A percentile compares a stretch with the other conserved stretches of the same genome.
These are phyloP conservation scores for Kluyveromyces wickerhamii DNA, from an alignment of 805 yeast genomes.

Conservation along the genomic window DNA sequence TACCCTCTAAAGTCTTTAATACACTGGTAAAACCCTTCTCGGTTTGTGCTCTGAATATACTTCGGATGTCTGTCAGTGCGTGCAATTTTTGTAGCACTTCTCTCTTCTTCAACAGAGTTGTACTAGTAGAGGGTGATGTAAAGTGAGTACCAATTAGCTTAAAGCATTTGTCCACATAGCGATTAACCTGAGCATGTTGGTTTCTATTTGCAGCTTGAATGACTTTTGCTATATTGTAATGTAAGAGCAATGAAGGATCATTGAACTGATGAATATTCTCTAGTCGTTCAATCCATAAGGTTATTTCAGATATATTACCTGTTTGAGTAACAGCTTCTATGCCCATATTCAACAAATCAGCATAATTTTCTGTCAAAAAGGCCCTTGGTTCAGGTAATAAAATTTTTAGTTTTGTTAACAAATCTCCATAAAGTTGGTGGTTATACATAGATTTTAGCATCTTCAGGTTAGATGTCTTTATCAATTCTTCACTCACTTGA, in stretches of 20 bases:
- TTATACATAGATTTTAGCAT: constrained; percentile 64
- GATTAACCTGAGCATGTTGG: constrained; percentile 30
- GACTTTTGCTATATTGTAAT: constrained; percentile 59
- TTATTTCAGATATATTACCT: constrained; percentile 44
- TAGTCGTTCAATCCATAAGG: constrained; percentile 51
- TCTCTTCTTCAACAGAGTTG: constrained; percentile 44
- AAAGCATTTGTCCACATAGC: constrained; percentile 44
- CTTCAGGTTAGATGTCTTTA: constrained; percentile 35
- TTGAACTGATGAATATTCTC: constrained; percentile 37
- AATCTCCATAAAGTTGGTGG: constrained; percentile 67
- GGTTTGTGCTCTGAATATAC: constrained; percentile 24
- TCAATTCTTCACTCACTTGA: constrained; percentile 17
- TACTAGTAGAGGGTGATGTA: constrained; percentile 37
- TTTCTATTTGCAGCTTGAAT: constrained; percentile 36
- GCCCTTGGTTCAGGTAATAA: constrained; percentile 31
- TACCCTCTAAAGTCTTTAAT: constrained; percentile 16
- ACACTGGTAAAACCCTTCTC: constrained; percentile 12
- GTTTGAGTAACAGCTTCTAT: constrained; percentile 65
- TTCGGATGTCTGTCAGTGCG: constrained; percentile 50
- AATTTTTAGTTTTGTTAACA: constrained; percentile 42
- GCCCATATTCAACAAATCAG: constrained; percentile 59
- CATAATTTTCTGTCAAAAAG: constrained; percentile 23
- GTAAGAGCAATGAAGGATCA: constrained; percentile 47
- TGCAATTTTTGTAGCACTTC: constrained; percentile 48
- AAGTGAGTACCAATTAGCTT: constrained; percentile 53